These are phyloP conservation scores for Cytidiella melzeri DNA, from an alignment of 768 basidiomycete genomes.

Conservation along the genomic window DNA sequence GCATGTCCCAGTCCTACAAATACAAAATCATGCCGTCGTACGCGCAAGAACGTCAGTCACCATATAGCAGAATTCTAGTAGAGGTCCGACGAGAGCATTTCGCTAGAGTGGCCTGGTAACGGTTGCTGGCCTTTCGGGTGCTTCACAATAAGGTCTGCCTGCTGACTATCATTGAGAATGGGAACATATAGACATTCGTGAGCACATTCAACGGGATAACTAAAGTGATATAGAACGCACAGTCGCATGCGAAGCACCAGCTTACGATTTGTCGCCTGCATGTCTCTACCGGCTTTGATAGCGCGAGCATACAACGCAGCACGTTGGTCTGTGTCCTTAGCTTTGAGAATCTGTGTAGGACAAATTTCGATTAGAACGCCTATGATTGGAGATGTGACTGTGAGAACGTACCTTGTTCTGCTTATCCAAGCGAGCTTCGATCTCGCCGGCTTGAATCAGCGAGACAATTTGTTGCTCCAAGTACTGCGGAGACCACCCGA, in stretches of 20 bases:
- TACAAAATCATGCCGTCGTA: too few species aligned
- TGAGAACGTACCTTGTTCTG: constrained; percentile 65
- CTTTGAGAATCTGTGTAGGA: constrained; percentile 59
- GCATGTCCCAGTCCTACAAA: too few species aligned
- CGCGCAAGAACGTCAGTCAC: too few species aligned
- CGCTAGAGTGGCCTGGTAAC: neutral
- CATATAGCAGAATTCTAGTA: too few species aligned
- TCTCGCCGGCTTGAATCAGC: constrained; percentile 71
- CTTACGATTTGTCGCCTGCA: constrained; percentile 69
- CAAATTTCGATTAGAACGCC: neutral
- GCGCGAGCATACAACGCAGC: constrained; percentile 72
- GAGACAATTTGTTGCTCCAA: constrained; percentile 69
- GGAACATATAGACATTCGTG: too few species aligned
- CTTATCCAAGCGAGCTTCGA: constrained; percentile 82
- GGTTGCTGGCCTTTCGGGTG: constrained; percentile 1
- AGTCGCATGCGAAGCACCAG: constrained; percentile 77
- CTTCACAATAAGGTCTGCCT: constrained; percentile 73
- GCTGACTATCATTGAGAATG: constrained; percentile 48
- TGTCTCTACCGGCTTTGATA: constrained; percentile 65
- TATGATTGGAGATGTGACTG: neutral
- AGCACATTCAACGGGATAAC: too few species aligned
- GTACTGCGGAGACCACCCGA: constrained; percentile 72
- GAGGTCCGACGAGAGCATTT: neutral
- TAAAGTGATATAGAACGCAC: constrained; percentile 39
- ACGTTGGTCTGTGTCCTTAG: constrained; percentile 74